Conservation (phyloP, 2,329 filamentous ascomycete species). For the Nothomitra cinnamomea region DNA sequence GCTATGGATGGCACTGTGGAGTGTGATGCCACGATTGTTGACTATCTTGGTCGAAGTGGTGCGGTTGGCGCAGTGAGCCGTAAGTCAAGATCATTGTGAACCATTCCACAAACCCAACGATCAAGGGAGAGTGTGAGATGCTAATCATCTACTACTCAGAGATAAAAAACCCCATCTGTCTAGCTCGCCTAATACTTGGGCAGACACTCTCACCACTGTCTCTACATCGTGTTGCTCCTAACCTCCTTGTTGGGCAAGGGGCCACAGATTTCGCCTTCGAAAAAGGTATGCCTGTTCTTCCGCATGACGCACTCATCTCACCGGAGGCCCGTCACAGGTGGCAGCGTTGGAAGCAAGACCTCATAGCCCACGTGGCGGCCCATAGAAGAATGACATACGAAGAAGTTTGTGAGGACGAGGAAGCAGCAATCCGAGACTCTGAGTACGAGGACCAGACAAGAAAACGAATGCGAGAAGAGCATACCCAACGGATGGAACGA, state of each 20-base stretch:
- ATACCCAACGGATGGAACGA: constrained; percentile 18
- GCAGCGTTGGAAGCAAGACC: constrained; percentile 55
- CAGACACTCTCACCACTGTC: constrained; percentile 60
- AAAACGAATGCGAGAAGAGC: constrained; percentile 20
- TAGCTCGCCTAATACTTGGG: constrained; percentile 72
- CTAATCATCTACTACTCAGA: constrained; percentile 32
- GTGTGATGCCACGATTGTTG: constrained; percentile 85
- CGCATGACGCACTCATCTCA: constrained; percentile 64
- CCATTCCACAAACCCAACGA: not conserved
- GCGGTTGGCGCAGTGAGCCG: constrained; percentile 82
- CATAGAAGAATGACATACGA: constrained; percentile 14
- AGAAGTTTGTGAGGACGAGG: constrained; percentile 17
- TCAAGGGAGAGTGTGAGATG: not conserved
- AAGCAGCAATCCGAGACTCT: not conserved
- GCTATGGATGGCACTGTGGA: constrained; percentile 82
- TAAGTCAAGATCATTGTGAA: constrained; percentile 31
- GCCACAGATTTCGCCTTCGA: constrained; percentile 75
- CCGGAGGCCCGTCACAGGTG: constrained; percentile 64
- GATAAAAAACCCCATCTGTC: constrained; percentile 78
- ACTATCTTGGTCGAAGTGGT: constrained; percentile 79
- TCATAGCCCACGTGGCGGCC: constrained; percentile 40
- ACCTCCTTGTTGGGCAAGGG: constrained; percentile 72
- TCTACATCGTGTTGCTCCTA: constrained; percentile 77
- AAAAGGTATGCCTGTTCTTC: constrained; percentile 55
- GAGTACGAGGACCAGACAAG: constrained; percentile 17